phyloP scores from a whole-genome alignment of 2,329 filamentous ascomycete genomes.

The Madurella fahalii region DNA sequence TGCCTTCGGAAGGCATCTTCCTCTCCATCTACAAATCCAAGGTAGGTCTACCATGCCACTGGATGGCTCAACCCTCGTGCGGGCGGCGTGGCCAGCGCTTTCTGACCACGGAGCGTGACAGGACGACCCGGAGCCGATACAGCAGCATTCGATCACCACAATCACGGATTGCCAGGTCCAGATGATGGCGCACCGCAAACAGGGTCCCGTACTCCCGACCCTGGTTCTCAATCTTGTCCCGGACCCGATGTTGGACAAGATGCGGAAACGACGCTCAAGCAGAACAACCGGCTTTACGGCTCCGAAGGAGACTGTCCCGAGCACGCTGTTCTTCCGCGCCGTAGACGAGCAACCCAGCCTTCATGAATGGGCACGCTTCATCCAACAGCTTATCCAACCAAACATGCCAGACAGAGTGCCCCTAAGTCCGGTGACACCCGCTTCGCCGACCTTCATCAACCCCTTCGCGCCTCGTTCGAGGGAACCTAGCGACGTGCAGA shows the following conservation, averaged over 20 bases:
- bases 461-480: slow-evolving; percentile 45
- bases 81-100: neutral
- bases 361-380: slow-evolving; percentile 56
- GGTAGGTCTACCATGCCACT: slow-evolving; percentile 33
- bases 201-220: slow-evolving; percentile 56
- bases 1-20: slow-evolving; percentile 40
- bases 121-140: slow-evolving; percentile 52
- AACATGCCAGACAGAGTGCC: slow-evolving; percentile 39
- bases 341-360: slow-evolving; percentile 51
- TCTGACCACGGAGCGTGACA: slow-evolving; percentile 27
- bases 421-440: slow-evolving; percentile 49
- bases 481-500: slow-evolving; percentile 40
- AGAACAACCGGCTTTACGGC: slow-evolving; percentile 54
- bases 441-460: slow-evolving; percentile 51
- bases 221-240: slow-evolving; percentile 53
- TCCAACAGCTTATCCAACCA: slow-evolving; percentile 42
- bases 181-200: slow-evolving; percentile 57
- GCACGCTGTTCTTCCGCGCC: slow-evolving; percentile 54
- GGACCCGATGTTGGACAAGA: slow-evolving; percentile 51
- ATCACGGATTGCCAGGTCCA: slow-evolving; percentile 57
- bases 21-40: slow-evolving; percentile 55
- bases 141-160: slow-evolving; percentile 49
- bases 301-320: slow-evolving; percentile 46
- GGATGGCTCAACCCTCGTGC: neutral
- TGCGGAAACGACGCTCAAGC: slow-evolving; percentile 62